Evolutionary conservation across 371 early-diverging fungal species (phyloP).

Genomic region (Blakeslea trispora): DNA sequence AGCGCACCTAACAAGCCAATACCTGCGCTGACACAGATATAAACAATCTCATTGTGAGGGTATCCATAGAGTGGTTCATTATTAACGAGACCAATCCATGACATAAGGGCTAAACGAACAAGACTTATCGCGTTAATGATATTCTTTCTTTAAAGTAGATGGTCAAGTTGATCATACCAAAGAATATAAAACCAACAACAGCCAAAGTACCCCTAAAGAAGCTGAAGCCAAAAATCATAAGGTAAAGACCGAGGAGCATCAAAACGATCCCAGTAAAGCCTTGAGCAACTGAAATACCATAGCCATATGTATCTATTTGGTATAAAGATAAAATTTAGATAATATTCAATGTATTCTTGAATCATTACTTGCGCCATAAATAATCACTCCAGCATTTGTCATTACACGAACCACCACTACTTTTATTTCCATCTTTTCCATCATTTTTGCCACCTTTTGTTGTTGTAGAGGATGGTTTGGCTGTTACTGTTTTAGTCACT

Average conservation of each 20-base stretch:
- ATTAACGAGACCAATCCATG: conserved; percentile 46
- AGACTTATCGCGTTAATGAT: no score
- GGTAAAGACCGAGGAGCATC: conserved; percentile 33
- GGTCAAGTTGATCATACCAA: conserved; percentile 39
- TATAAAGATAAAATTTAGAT: neutral
- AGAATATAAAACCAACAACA: conserved; percentile 41
- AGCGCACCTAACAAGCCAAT: conserved; percentile 35
- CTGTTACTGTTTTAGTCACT: conserved; percentile 29
- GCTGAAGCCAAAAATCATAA: conserved; percentile 39
- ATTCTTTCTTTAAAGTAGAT: no score
- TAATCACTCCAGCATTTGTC: conserved; percentile 35
- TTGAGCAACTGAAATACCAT: conserved; percentile 34
- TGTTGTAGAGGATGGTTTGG: conserved; percentile 10
- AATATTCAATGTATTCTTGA: no score
- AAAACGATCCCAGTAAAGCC: conserved; percentile 38
- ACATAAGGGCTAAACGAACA: conserved; percentile 31
- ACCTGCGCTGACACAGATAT: conserved; percentile 25
- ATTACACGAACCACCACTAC: conserved; percentile 13
- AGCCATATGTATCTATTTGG: conserved; percentile 35
- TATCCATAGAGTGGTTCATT: conserved; percentile 39
- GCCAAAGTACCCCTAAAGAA: conserved; percentile 34
- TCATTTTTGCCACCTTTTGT: conserved; percentile 7
- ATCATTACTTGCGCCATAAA: conserved; percentile 32
- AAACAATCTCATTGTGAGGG: conserved; percentile 31
- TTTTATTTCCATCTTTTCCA: conserved; percentile 1